A percentile compares a stretch with the other conserved stretches of the same genome.
phyloP scores from a whole-genome alignment of 441 rosid species.

The Pelargonium cotyledonis region DNA sequence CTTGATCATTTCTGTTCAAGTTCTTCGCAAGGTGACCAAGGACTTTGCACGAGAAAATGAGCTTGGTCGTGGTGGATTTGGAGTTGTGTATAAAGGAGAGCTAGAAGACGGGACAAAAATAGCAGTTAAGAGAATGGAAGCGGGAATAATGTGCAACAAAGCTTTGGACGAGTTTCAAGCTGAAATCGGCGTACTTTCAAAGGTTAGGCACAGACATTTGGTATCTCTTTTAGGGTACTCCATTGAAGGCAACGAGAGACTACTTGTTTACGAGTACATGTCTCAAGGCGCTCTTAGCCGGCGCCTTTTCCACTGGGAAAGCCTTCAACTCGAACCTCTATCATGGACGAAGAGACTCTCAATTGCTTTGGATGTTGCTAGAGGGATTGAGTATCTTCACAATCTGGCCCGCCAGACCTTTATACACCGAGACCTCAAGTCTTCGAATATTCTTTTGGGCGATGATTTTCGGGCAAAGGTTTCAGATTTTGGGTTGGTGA shows the following conservation, averaged over 20 bases:
- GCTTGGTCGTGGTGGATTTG: slow-evolving; percentile 66
- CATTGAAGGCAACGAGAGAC: slow-evolving; percentile 61
- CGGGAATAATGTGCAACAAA: slow-evolving; percentile 48
- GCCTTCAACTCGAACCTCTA: slow-evolving; percentile 46
- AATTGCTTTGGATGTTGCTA: slow-evolving; percentile 69
- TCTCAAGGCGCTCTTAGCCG: slow-evolving; percentile 66
- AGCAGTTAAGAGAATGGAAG: slow-evolving; percentile 80
- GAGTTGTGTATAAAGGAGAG: slow-evolving; percentile 54
- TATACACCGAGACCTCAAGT: slow-evolving; percentile 53
- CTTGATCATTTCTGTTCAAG: slow-evolving; percentile 64
- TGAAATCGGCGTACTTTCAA: slow-evolving; percentile 62
- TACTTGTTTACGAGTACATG: slow-evolving; percentile 73
- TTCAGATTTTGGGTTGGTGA: slow-evolving; percentile 72
- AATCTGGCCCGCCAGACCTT: slow-evolving; percentile 69
- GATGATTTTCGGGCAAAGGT: slow-evolving; percentile 79
- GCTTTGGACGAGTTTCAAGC: slow-evolving; percentile 57
- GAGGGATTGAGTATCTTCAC: slow-evolving; percentile 75
- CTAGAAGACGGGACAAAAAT: slow-evolving; percentile 70
- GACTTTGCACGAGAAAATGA: slow-evolving; percentile 57
- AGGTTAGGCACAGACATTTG: slow-evolving; percentile 69
- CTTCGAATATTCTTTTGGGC: slow-evolving; percentile 79
- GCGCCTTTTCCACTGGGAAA: slow-evolving; percentile 50
- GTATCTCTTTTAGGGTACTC: slow-evolving; percentile 71
- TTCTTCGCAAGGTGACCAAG: slow-evolving; percentile 54
- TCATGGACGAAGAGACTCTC: slow-evolving; percentile 67